Base-by-base conservation (phyloP, 2,329 filamentous ascomycete species). In the Aspergillus cejpii region DNA sequence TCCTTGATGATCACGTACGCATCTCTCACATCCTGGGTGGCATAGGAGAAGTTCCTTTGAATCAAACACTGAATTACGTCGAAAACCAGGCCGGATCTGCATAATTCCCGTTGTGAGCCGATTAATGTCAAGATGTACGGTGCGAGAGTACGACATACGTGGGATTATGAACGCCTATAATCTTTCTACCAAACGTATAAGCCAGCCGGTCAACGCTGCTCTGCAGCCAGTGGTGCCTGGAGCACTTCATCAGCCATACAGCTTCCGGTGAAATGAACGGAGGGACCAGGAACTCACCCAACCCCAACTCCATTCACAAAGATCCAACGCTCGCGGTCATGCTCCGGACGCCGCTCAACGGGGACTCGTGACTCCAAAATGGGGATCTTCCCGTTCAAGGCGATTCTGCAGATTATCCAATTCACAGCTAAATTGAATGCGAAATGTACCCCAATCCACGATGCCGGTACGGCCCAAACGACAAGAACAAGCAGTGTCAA, bases 61-160 rank as follows among this genome's bases (percentile, higher is more conserved):
- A 91, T 71, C 8, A 92, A 70, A 54, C 85, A 90, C 64, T 92
- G 83, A 20, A 90, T 64, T 1, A 90, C 71, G 55, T 92, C 87
- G 51, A 89, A 87, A 12, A 90, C 61, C 38, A 90, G 77, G 1
- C 87, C 87, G 1, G 64, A 59, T 5, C 69, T 72, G 19, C 8
- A 10, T 1, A 11, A 1, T 10, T 26, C 15, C 21, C 21, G 24
- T 2, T 14, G 17, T 41, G 19, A 26, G 24, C n/a, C n/a, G n/a
- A 41, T 6, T 7, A 14, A 14, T 6, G 6, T n/a, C 12, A 14
- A 3, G 0, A 6, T n/a, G 0, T 24, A 11, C 19, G n/a, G 31
- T 2, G 14, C 3, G 3, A 15, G 8, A 1, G 12, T 10, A 12
- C 5, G 5, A 55, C 60, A 24, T 72, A 80, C 51, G 85, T 91